A percentile compares a stretch with the other conserved stretches of the same genome.
Evolutionary conservation across 495 filamentous ascomycete species (phyloP).

Genomic region (Pseudomonodictys pantanalensis): DNA sequence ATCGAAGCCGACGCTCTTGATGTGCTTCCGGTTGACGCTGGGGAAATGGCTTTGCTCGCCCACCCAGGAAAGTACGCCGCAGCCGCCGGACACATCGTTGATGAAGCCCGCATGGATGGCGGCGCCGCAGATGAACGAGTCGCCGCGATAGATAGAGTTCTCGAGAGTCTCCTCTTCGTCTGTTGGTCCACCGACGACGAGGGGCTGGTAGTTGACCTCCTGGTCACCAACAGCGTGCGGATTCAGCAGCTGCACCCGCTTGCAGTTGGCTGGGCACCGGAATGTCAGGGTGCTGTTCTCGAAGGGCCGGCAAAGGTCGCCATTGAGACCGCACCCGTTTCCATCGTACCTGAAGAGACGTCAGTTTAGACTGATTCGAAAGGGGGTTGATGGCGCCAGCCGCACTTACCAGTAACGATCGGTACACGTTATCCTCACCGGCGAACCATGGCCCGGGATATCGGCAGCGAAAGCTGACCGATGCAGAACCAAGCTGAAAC

Average conservation of each 20-base stretch:
- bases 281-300: conserved; percentile 41
- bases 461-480: conserved; percentile 41
- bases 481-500: conserved; percentile 41
- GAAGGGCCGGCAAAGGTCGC: conserved; percentile 44
- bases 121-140: conserved; percentile 46
- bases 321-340: conserved; percentile 48
- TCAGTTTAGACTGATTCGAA: background rate
- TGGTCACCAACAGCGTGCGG: conserved; percentile 45
- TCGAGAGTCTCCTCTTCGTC: conserved; percentile 29
- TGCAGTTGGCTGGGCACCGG: conserved; percentile 46
- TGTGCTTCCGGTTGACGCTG: conserved; percentile 36
- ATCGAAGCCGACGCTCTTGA: conserved; percentile 41
- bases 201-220: conserved; percentile 41
- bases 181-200: conserved; percentile 44
- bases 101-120: conserved; percentile 47
- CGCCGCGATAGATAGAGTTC: conserved; percentile 41
- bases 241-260: conserved; percentile 37
- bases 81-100: conserved; percentile 39
- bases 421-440: conserved; percentile 50
- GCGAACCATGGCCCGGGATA: conserved; percentile 40
- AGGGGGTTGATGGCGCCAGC: background rate
- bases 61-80: conserved; percentile 41
- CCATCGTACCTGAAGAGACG: conserved; percentile 31
- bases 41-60: conserved; percentile 40
- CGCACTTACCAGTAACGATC: conserved; percentile 51